These are phyloP conservation scores for Leccinum barrowsii DNA, from an alignment of 768 basidiomycete species.

Conservation along the genomic window DNA sequence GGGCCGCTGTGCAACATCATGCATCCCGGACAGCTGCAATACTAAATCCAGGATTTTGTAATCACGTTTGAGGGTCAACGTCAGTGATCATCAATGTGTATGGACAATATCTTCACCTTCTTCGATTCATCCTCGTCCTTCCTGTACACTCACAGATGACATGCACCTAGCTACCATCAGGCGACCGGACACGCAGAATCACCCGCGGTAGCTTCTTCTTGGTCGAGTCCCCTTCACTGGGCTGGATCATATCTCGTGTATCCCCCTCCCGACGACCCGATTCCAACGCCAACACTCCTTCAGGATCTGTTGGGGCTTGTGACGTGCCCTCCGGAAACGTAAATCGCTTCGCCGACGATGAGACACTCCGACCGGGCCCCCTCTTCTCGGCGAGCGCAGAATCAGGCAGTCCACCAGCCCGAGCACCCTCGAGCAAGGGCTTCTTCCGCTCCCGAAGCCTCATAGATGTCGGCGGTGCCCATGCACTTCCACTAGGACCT, in stretches of 20 bases:
- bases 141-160: background rate
- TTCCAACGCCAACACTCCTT: background rate
- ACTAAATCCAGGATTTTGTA: too few relatives aligned
- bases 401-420: background rate
- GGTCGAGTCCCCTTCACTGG: slow-evolving; percentile 2
- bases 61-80: too few relatives aligned
- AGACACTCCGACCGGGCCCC: slow-evolving; percentile 2
- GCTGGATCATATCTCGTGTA: background rate
- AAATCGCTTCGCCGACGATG: background rate
- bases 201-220: slow-evolving; percentile 57
- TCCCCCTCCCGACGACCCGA: background rate
- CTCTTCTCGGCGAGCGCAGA: background rate
- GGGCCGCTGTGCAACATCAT: too few relatives aligned
- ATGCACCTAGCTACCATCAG: slow-evolving; percentile 12
- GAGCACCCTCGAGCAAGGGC: background rate
- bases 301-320: background rate
- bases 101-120: background rate
- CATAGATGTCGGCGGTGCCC: slow-evolving; percentile 24
- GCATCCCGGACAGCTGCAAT: too few relatives aligned
- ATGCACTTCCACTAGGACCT: background rate
- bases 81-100: background rate
- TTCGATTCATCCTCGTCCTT: background rate
- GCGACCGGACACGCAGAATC: slow-evolving; percentile 48
- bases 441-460: slow-evolving; percentile 50
- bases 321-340: background rate